These are phyloP conservation scores for Collybia sp. DNA, from an alignment of 768 basidiomycete species.

Conservation along the genomic window DNA sequence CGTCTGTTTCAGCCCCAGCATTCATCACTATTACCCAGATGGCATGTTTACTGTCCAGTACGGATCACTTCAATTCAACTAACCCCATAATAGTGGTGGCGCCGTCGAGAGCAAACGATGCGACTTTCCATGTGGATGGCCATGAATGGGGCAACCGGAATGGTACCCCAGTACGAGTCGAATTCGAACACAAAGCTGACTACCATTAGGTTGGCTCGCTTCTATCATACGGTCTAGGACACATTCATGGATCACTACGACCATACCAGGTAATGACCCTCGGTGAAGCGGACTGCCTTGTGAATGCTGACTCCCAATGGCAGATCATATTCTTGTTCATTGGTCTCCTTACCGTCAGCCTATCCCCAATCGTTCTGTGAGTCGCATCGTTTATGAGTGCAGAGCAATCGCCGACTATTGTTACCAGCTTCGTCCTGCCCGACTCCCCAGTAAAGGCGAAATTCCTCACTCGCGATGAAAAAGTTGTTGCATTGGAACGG, in stretches of 20 bases:
- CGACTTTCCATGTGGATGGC: conserved; percentile 38
- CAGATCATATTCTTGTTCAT: conserved; percentile 42
- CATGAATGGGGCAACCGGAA: conserved; percentile 35
- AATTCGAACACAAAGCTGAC: neutral
- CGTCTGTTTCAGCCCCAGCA: conserved; percentile 27
- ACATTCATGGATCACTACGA: conserved; percentile 24
- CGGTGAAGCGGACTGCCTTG: neutral
- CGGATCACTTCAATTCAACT: neutral
- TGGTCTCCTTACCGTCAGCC: conserved; percentile 33
- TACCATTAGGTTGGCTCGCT: conserved; percentile 32
- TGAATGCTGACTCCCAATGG: neutral
- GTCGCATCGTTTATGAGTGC: conserved; percentile 2
- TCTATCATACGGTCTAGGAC: conserved; percentile 35
- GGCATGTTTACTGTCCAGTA: conserved; percentile 11
- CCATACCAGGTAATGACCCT: conserved; percentile 34
- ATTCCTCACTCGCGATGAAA: conserved; percentile 37
- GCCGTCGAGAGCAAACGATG: conserved; percentile 40
- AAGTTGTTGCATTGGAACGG: conserved; percentile 34
- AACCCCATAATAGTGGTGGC: conserved; percentile 31
- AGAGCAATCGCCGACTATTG: neutral
- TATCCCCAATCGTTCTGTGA: conserved; percentile 30
- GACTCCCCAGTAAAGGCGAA: conserved; percentile 37
- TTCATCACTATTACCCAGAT: conserved; percentile 46
- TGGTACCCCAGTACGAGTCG: conserved; percentile 12
- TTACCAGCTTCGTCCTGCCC: conserved; percentile 31